These are phyloP conservation scores for Sarocladium brachiariae DNA, from an alignment of 2,329 filamentous ascomycete species.

Conservation along the genomic window DNA sequence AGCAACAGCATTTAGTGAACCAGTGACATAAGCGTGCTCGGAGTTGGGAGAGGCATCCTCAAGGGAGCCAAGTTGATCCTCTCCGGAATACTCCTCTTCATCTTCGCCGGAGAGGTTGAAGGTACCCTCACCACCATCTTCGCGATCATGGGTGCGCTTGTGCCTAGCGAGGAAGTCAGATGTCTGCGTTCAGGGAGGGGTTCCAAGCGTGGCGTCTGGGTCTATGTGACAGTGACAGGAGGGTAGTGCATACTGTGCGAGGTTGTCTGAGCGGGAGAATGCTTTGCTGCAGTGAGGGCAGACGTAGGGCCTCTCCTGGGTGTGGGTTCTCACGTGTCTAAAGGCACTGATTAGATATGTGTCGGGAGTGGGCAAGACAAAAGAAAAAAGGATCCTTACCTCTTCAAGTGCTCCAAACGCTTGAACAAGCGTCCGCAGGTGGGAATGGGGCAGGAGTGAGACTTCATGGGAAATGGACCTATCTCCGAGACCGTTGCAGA, in stretches of 20 bases:
- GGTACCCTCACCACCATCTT: slow-evolving; percentile 50
- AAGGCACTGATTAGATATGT: slow-evolving; percentile 25
- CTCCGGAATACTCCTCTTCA: slow-evolving; percentile 74
- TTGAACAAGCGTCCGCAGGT: slow-evolving; percentile 97
- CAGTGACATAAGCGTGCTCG: slow-evolving; percentile 54
- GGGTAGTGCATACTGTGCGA: slow-evolving; percentile 71
- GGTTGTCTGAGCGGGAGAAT: slow-evolving; percentile 96
- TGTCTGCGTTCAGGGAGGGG: not conserved
- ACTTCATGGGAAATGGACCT: slow-evolving; percentile 94
- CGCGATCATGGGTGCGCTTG: slow-evolving; percentile 66
- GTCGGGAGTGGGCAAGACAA: slow-evolving; percentile 21
- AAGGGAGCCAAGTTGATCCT: slow-evolving; percentile 74
- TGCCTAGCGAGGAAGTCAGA: slow-evolving; percentile 50
- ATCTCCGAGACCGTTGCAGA: slow-evolving; percentile 96
- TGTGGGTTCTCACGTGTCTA: slow-evolving; percentile 98
- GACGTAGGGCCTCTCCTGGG: slow-evolving; percentile 96
- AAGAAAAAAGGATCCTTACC: slow-evolving; percentile 59
- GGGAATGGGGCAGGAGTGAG: slow-evolving; percentile 97
- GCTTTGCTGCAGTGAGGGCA: slow-evolving; percentile 98
- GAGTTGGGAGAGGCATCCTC: slow-evolving; percentile 73
- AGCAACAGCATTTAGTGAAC: slow-evolving; percentile 41
- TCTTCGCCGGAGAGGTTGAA: slow-evolving; percentile 73
- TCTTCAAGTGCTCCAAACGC: slow-evolving; percentile 97
- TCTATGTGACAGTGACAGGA: slow-evolving; percentile 16
- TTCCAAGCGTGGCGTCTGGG: slow-evolving; percentile 10